Evolutionary conservation across 2,329 filamentous ascomycete genomes (phyloP), one percentile per base, ranked within the genome.

Genomic region (Epichloe coenophiala): DNA sequence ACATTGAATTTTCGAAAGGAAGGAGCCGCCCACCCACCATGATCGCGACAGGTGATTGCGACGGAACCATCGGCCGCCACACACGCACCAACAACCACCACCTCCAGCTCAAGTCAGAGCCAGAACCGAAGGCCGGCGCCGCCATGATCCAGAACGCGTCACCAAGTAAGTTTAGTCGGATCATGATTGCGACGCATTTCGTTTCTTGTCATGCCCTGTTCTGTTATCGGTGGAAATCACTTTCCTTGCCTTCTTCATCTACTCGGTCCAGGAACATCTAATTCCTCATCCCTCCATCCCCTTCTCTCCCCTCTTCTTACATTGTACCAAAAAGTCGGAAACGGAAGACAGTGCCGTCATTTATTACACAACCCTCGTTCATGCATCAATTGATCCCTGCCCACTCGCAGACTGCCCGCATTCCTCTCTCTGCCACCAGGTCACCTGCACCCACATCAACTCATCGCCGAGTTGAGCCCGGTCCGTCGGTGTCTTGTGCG

Each of bases 11-110:
- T 31, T 11, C 27, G 8, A 12, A 33, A 40, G 45, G 36, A 37
- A 31, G 46, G 23, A 31, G 31, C 21, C 27, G 40, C 33, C 47
- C 47, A 33, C 19, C 47, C 47, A 33, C 41, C n/a, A 40, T 41
- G 21, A 37, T 36, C 27, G 44, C 31, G 38, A 47, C 23, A 7
- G 27, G 15, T 23, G 19, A 42, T 36, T 47, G 48, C 41, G 51
- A 21, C 48, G 48, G 50, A 40, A 47, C 48, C 51, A 48, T 50
- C 40, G 51, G 36, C 45, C 48, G 48, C 51, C 47, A 50, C 51
- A 43, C 47, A 17, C 38, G 13, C 40, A 48, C 40, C 45, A 51
- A 42, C 47, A 31, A 49, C 36, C 12, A 42, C 12, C 41, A 31
- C 41, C 23, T 3, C 31, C 47, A 50, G 9, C 39, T 33, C 39